Evolutionary conservation across 2,329 filamentous ascomycete species (phyloP), one percentile per base, ranked within the genome.

Genomic region (Phyllosticta paracitricarpa): DNA sequence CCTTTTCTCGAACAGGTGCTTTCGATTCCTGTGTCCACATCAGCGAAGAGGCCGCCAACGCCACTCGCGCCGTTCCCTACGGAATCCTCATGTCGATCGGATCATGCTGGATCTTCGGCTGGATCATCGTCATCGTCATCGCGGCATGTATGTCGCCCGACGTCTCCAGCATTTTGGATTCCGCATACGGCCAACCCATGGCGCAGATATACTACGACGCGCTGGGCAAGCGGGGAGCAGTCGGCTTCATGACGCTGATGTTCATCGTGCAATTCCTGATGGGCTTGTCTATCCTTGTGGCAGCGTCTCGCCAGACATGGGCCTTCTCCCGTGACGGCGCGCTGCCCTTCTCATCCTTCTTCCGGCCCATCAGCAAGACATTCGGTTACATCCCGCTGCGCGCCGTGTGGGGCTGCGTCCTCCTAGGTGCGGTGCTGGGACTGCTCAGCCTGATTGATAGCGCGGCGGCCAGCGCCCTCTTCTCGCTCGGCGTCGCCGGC

Each of bases 251-350:
- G 79, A 75, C 77, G 1, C 74, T 85, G 0, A 71, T 85, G 22
- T 82, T 84, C 67, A 78, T 84, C 56, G 82, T 84, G 2, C 84
- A 86, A 67, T 86, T 84, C 68, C 74, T 85, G 24, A 85, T 86
- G 78, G 82, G 83, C 1, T 71, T 85, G 1, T 82, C 79, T 30
- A 79, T 84, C 59, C 71, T 83, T 2, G 79, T 85, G 3, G 84
- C 84, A 1, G 81, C 80, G 4, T 84, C 81, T 5, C 78, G 84
- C 5, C 84, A 86, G 70, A 78, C 77, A 30, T 87, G 84, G 84
- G 84, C 84, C 0, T 86, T 86, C 68, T 82, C 81, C 8, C 79
- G 84, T 25, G 84, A 86, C 66, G 82, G 82, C 1, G 84, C 83
- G 1, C 75, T 86, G 1, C 84, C 84, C 0, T 85, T 86, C 68